A percentile compares a stretch with the other conserved stretches of the same genome.
phyloP scores from a whole-genome alignment of 306 rosid genomes.

The Glycine latifolia region DNA sequence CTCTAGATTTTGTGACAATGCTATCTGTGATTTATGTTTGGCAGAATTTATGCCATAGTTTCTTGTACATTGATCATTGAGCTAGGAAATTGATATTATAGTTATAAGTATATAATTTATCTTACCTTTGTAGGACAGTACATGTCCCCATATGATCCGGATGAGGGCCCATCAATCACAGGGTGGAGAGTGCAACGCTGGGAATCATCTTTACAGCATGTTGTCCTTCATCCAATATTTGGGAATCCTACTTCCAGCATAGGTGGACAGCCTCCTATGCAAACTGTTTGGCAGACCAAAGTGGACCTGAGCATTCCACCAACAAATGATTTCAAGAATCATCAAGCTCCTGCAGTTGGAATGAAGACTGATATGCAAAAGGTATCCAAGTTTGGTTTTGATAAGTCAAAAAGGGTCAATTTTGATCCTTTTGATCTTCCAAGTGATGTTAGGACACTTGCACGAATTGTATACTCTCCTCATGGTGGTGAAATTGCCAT shows the following conservation, averaged over 20 bases:
- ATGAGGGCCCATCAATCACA: slow-evolving; percentile 93
- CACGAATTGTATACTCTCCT: slow-evolving; percentile 92
- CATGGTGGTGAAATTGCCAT: slow-evolving; percentile 98
- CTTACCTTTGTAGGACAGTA: slow-evolving; percentile 77
- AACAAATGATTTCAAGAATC: slow-evolving; percentile 82
- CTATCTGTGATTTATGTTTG: slow-evolving; percentile 21
- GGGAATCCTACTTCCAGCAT: slow-evolving; percentile 89
- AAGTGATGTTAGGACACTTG: slow-evolving; percentile 93
- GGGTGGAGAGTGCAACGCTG: slow-evolving; percentile 99
- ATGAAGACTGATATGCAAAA: slow-evolving; percentile 60
- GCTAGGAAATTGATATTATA: slow-evolving; percentile 26
- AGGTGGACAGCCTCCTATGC: slow-evolving; percentile 93
- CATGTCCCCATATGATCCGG: slow-evolving; percentile 99
- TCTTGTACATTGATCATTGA: slow-evolving; percentile 28
- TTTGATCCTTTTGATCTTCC: slow-evolving; percentile 98
- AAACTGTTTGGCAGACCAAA: slow-evolving; percentile 93
- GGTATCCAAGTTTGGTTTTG: slow-evolving; percentile 56
- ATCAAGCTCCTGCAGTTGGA: slow-evolving; percentile 63
- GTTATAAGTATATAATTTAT: slow-evolving; percentile 5
- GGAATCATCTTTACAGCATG: slow-evolving; percentile 94
- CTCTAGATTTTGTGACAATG: slow-evolving; percentile 9
- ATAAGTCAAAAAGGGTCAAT: slow-evolving; percentile 66
- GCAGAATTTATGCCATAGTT: slow-evolving; percentile 16
- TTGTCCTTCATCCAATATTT: slow-evolving; percentile 94
- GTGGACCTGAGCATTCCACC: slow-evolving; percentile 88